A percentile compares a stretch with the other conserved stretches of the same genome.
Conservation (phyloP, 2,329 filamentous ascomycete genomes). For the Zalaria sp. region DNA sequence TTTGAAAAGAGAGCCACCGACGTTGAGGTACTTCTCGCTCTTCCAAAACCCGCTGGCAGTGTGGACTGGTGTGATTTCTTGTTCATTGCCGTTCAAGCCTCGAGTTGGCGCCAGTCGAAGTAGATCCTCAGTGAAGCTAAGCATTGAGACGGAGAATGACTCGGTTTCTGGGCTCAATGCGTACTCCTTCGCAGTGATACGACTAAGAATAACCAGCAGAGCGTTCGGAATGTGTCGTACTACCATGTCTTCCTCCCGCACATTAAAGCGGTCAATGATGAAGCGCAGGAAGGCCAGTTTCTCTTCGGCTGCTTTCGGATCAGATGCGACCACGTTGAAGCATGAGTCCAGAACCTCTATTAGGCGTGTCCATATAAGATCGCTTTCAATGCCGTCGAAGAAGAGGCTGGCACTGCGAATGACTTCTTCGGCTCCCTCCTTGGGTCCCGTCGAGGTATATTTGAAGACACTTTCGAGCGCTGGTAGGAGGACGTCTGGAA, state of each 20-base stretch:
- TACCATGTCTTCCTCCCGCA: slow-evolving; percentile 92
- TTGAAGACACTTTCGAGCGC: slow-evolving; percentile 65
- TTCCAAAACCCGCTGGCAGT: background rate
- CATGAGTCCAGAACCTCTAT: slow-evolving; percentile 8
- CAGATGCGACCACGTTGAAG: slow-evolving; percentile 35
- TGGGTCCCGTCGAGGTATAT: slow-evolving; percentile 55
- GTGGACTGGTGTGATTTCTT: background rate
- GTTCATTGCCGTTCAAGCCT: background rate
- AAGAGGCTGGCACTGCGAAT: slow-evolving; percentile 88
- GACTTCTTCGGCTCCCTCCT: slow-evolving; percentile 68
- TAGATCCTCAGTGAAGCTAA: slow-evolving; percentile 4
- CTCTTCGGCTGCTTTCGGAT: slow-evolving; percentile 39
- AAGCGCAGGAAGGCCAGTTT: slow-evolving; percentile 67
- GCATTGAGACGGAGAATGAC: slow-evolving; percentile 9
- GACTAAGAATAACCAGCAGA: slow-evolving; percentile 46
- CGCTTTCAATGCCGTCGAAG: slow-evolving; percentile 93
- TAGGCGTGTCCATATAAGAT: slow-evolving; percentile 56
- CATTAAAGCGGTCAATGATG: slow-evolving; percentile 76
- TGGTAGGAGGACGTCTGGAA: slow-evolving; percentile 78
- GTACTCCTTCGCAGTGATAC: slow-evolving; percentile 15
- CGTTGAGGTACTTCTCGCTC: no score
- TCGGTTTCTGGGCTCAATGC: background rate
- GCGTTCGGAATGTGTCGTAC: slow-evolving; percentile 64
- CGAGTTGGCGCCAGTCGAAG: slow-evolving; percentile 14
- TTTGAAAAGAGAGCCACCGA: no score